Base-by-base conservation (phyloP, 148 eudicot species). In the Chenopodium quinoa region DNA sequence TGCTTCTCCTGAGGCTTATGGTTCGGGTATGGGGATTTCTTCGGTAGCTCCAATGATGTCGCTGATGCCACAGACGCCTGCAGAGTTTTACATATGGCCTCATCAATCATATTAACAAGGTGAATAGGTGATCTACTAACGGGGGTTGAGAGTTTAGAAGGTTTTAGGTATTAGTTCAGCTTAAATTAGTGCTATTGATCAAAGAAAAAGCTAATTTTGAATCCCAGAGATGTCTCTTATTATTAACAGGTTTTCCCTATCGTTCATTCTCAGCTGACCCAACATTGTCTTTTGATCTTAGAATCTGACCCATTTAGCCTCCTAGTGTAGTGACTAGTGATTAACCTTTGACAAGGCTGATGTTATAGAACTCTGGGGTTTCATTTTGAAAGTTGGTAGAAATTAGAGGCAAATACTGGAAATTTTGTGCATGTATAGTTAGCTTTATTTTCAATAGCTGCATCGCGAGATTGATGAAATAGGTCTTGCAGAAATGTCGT, bases 61-160 rank as follows among this genome's bases (percentile, higher is more conserved):
- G 10, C 80, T 90, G 75, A 54, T 91, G 87, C 89, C 91, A 9
- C 80, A 90, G 17, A 86, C 89, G 16, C 86, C 88, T 14, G 80
- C 88, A 7, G 94, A 93, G 90, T 95, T 90, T 64, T 93, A 86
- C 85, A 79, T 95, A 50, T 95, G 97, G 97, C 95, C 94, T 83
- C 84, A 92, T 85, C 93, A 95, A 60, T 83, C 93, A 16, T 94
- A 91, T 82, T 92, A 85, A 85, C 82, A 47, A 50, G 52, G 32
- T n/a, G 8, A 12, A 22, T n/a, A 34, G 74, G 37, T 37, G 13
- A 48, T 46, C 56, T 6, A 48, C 56, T 27, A n/a, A 47, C 0
- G 77, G 2, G 62, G 13, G 68, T 23, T 75, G 0, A 23, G 78
- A 37, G 44, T 4, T 27, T 16, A 40, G 78, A 22, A 64, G 72